Evolutionary conservation across 208 protist genomes (phyloP).

Genomic region (Zelonia costaricensis): DNA sequence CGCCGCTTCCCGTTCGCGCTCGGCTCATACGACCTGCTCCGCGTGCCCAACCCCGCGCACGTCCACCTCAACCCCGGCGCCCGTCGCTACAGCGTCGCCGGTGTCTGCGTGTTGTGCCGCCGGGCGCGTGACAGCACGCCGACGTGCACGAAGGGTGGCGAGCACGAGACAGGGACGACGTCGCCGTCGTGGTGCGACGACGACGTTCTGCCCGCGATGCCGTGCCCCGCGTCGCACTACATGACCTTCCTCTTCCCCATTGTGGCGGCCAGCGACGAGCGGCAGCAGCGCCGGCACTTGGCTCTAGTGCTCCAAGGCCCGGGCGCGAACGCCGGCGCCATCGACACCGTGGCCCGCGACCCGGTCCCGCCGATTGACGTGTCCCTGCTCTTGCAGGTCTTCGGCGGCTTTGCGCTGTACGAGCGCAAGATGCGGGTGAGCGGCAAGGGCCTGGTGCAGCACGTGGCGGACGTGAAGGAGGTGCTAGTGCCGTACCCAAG

Average conservation of each 20-base stretch:
- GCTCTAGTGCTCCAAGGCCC: constrained; percentile 36
- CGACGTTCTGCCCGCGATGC: constrained; percentile 54
- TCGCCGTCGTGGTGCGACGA: constrained; percentile 64
- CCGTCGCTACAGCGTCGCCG: constrained; percentile 49
- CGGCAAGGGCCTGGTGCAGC: constrained; percentile 3
- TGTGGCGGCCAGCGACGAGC: constrained; percentile 35
- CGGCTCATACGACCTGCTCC: constrained; percentile 59
- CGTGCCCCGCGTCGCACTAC: constrained; percentile 5
- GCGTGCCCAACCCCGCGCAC: constrained; percentile 29
- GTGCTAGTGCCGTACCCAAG: constrained; percentile 66
- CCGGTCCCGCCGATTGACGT: constrained; percentile 30
- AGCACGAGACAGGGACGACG: constrained; percentile 48
- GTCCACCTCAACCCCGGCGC: constrained; percentile 50
- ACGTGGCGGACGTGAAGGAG: constrained; percentile 40
- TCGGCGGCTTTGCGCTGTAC: constrained; percentile 73
- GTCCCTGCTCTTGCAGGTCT: constrained; percentile 57
- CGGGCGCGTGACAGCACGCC: constrained; percentile 26
- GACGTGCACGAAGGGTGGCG: constrained; percentile 29
- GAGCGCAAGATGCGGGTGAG: constrained; percentile 15
- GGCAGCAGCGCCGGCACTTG: constrained; percentile 38
- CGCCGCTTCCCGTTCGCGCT: constrained; percentile 76
- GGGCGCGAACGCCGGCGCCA: constrained; percentile 1
- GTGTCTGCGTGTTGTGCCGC: constrained; percentile 53
- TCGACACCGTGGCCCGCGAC: constrained; percentile 2
- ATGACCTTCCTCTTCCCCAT: constrained; percentile 67